Evolutionary conservation across 2,329 filamentous ascomycete genomes (phyloP).

Genomic region (Scytalidium lignicola): DNA sequence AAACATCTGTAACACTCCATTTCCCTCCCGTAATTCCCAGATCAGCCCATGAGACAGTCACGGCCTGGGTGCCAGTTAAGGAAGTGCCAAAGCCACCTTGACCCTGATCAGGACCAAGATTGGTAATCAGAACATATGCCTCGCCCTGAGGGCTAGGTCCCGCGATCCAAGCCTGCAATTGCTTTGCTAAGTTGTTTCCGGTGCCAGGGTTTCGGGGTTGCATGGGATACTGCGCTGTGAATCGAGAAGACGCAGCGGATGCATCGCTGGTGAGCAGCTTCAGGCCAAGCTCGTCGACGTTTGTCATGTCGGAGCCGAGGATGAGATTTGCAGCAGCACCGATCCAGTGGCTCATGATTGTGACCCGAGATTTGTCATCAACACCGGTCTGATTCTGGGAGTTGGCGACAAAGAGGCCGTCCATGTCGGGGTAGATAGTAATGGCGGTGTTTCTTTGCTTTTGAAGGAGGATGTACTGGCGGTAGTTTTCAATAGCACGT

Average conservation of each 20-base stretch:
- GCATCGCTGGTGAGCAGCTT: slow-evolving; percentile 15
- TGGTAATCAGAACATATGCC: slow-evolving; percentile 21
- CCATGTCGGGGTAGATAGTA: slow-evolving; percentile 25
- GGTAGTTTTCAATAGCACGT: slow-evolving; percentile 26
- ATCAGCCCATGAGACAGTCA: slow-evolving; percentile 17
- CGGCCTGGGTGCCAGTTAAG: slow-evolving; percentile 14
- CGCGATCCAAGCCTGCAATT: slow-evolving; percentile 25
- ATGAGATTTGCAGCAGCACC: slow-evolving; percentile 26
- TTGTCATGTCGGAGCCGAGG: slow-evolving; percentile 22
- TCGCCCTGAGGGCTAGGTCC: slow-evolving; percentile 14
- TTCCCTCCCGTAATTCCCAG: slow-evolving; percentile 10
- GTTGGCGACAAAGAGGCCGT: slow-evolving; percentile 24
- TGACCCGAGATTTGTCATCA: slow-evolving; percentile 19
- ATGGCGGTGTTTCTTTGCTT: slow-evolving; percentile 12
- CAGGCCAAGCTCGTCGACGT: slow-evolving; percentile 18
- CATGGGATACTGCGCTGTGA: slow-evolving; percentile 21
- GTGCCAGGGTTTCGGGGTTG: slow-evolving; percentile 19
- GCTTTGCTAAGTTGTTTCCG: slow-evolving; percentile 16
- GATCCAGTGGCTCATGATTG: slow-evolving; percentile 26
- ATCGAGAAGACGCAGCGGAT: slow-evolving; percentile 15
- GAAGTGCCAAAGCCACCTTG: slow-evolving; percentile 19
- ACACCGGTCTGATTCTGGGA: slow-evolving; percentile 18
- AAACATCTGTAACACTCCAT: neutral
- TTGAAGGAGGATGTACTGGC: slow-evolving; percentile 20
- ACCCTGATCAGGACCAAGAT: slow-evolving; percentile 22